Evolutionary conservation across 1,139 yeast species (phyloP).

Genomic region (Hemisphaericaspora xylofermentans): DNA sequence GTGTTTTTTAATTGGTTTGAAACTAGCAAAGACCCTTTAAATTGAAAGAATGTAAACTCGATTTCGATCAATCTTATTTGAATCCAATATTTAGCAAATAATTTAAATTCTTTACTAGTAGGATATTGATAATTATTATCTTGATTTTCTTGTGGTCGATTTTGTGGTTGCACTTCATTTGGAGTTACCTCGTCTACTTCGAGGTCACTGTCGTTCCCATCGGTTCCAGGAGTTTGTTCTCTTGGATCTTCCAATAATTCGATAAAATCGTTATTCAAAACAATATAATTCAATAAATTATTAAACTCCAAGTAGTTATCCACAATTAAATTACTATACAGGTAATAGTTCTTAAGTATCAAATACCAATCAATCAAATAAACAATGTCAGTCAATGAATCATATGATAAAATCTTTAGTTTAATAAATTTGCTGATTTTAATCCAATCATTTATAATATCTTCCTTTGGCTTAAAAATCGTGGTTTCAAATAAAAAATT

Average conservation of each 20-base stretch:
- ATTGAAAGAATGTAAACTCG: slow-evolving; percentile 32
- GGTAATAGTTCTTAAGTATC: slow-evolving; percentile 24
- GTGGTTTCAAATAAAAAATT: slow-evolving; percentile 12
- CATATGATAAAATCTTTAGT: slow-evolving; percentile 20
- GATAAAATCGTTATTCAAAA: slow-evolving; percentile 28
- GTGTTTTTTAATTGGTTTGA: slow-evolving; percentile 29
- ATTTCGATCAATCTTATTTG: slow-evolving; percentile 30
- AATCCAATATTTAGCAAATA: slow-evolving; percentile 29
- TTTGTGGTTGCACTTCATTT: neutral
- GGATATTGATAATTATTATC: slow-evolving; percentile 11
- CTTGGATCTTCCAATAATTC: slow-evolving; percentile 19
- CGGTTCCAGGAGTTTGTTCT: slow-evolving; percentile 5
- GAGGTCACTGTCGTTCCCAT: neutral
- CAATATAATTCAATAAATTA: slow-evolving; percentile 27
- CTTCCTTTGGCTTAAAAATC: slow-evolving; percentile 13
- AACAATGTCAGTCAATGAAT: slow-evolving; percentile 25
- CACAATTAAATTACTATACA: slow-evolving; percentile 21
- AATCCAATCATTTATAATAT: slow-evolving; percentile 26
- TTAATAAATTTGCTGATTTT: slow-evolving; percentile 23
- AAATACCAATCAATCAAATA: slow-evolving; percentile 34
- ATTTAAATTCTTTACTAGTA: slow-evolving; percentile 18
- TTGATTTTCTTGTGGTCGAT: slow-evolving; percentile 3
- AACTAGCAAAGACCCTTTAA: slow-evolving; percentile 30
- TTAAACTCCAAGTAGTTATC: slow-evolving; percentile 35
- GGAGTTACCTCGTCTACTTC: neutral